These are phyloP conservation scores for Aspergillus carbonarius DNA, from an alignment of 2,329 filamentous ascomycete species.

Conservation along the genomic window DNA sequence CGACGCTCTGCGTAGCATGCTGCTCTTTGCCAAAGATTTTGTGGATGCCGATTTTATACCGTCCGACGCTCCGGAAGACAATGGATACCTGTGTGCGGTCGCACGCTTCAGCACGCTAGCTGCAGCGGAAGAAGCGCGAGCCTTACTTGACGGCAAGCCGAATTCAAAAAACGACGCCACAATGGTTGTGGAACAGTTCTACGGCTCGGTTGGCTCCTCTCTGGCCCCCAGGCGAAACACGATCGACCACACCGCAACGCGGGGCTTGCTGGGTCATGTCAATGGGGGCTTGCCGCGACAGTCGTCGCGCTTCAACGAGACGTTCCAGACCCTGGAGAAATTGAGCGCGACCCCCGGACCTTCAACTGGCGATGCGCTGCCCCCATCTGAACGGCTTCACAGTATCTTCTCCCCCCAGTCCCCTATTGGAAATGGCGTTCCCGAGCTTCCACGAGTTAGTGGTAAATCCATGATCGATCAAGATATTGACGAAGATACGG, in stretches of 20 bases:
- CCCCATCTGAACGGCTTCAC: constrained; percentile 52
- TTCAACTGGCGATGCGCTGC: constrained; percentile 53
- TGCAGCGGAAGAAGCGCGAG: constrained; percentile 60
- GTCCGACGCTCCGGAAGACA: constrained; percentile 56
- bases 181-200: constrained; percentile 56
- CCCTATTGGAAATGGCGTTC: constrained; percentile 55
- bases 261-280: constrained; percentile 33
- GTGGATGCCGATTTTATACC: constrained; percentile 59
- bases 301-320: constrained; percentile 61
- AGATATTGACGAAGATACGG: constrained; percentile 63
- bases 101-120: constrained; percentile 58
- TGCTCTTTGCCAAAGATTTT: constrained; percentile 65
- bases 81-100: constrained; percentile 57
- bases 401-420: constrained; percentile 63
- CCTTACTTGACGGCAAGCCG: constrained; percentile 61
- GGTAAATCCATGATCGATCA: constrained; percentile 66
- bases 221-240: constrained; percentile 49
- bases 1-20: constrained; percentile 61
- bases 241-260: constrained; percentile 50
- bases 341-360: constrained; percentile 53
- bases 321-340: constrained; percentile 60
- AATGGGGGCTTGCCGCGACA: constrained; percentile 51
- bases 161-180: constrained; percentile 61
- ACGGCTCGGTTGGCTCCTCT: constrained; percentile 39
- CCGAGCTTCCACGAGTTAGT: constrained; percentile 52